Conservation (phyloP, 208 protist species). For the Crithidia brevicula region DNA sequence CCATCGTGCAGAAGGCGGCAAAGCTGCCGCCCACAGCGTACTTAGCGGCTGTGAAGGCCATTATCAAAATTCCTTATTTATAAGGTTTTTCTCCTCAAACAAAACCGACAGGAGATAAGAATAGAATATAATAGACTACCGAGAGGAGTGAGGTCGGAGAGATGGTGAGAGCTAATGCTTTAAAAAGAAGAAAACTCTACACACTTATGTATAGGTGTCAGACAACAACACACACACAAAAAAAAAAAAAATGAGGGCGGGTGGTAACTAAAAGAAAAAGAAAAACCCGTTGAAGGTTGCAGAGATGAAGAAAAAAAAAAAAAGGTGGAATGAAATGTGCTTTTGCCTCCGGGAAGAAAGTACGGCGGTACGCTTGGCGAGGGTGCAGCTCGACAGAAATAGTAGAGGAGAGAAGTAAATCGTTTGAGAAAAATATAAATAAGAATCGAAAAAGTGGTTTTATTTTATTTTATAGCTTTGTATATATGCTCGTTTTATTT, state of each 20-base stretch:
- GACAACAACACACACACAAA: constrained; percentile 2
- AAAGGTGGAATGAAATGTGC: neutral
- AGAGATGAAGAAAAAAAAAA: constrained; percentile 19
- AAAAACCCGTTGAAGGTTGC: neutral
- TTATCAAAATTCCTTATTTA: too few species aligned
- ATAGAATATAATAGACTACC: neutral
- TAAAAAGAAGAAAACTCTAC: neutral
- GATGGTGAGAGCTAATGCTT: too few species aligned
- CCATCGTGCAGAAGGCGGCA: constrained; percentile 49
- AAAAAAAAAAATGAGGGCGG: neutral
- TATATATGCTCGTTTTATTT: too few species aligned
- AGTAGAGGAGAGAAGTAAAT: too few species aligned
- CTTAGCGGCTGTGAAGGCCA: constrained; percentile 51
- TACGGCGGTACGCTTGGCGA: too few species aligned
- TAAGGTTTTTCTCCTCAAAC: neutral
- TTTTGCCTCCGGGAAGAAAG: too few species aligned
- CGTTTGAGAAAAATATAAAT: too few species aligned
- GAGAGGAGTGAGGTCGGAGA: neutral
- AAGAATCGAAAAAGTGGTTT: too few species aligned
- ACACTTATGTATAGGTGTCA: neutral
- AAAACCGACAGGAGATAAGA: neutral
- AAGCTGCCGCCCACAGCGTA: constrained; percentile 44
- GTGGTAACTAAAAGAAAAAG: constrained; percentile 1
- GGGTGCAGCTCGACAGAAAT: too few species aligned
- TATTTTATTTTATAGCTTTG: too few species aligned